Conservation (phyloP, 2,329 filamentous ascomycete genomes). For the Penicillium sp. region DNA sequence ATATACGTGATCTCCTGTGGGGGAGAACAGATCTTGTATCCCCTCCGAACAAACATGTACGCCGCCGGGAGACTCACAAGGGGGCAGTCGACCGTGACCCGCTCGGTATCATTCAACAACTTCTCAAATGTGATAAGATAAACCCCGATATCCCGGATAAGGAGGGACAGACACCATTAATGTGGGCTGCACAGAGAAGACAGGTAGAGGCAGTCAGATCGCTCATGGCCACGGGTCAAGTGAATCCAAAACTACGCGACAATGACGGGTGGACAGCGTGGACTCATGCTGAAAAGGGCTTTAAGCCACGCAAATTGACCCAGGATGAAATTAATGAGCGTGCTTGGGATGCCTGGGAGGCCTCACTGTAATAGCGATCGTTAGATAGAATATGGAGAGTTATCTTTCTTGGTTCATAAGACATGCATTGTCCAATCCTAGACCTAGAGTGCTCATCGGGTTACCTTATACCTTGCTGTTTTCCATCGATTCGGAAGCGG, state of each 20-base stretch:
- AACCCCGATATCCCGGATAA: not conserved
- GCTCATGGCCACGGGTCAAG: not conserved
- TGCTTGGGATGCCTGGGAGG: not conserved
- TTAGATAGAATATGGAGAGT: not conserved
- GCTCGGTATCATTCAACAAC: not conserved
- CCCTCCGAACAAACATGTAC: not conserved
- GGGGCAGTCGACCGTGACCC: not conserved
- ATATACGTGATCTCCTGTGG: not conserved
- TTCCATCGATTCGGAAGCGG: no score
- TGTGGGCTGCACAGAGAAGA: not conserved
- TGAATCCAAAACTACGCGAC: not conserved
- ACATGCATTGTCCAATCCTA: no score
- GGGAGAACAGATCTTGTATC: not conserved
- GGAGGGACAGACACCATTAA: not conserved
- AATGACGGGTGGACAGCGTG: not conserved
- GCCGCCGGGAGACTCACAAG: not conserved
- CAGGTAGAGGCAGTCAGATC: not conserved
- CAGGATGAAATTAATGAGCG: not conserved
- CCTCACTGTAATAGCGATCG: not conserved
- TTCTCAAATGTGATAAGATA: not conserved
- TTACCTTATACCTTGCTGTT: no score
- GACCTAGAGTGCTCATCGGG: no score
- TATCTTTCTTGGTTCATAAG: no score
- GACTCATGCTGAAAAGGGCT: not conserved
- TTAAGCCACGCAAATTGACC: not conserved